phyloP scores from a whole-genome alignment of 768 basidiomycete genomes.

The Suillus brevipes region DNA sequence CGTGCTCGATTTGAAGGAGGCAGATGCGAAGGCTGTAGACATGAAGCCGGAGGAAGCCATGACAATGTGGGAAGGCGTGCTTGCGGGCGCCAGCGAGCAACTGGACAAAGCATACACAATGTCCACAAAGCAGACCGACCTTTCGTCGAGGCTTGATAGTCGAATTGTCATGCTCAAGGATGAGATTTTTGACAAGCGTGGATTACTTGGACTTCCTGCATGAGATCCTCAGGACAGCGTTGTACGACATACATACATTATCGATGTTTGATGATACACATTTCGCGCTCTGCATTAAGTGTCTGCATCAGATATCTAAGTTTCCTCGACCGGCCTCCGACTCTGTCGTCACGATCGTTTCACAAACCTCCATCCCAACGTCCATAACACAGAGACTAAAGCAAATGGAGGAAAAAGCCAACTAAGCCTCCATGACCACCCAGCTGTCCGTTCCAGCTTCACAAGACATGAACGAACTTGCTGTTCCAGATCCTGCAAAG shows the following conservation, averaged over 20 bases:
- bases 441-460: constrained; percentile 44
- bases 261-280: not conserved
- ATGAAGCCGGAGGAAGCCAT: constrained; percentile 33
- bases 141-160: constrained; percentile 69
- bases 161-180: constrained; percentile 67
- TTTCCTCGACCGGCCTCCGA: not conserved
- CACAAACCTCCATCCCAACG: constrained; percentile 34
- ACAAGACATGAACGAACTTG: constrained; percentile 40
- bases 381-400: constrained; percentile 46
- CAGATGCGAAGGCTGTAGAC: constrained; percentile 36
- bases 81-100: constrained; percentile 48
- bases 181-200: constrained; percentile 66
- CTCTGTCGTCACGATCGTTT: not conserved
- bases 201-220: constrained; percentile 36
- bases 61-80: constrained; percentile 46
- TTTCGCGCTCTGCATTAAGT: not conserved
- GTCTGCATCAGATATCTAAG: not conserved
- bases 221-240: not conserved
- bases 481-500: constrained; percentile 63
- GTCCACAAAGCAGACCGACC: constrained; percentile 54
- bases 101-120: constrained; percentile 52
- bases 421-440: constrained; percentile 61
- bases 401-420: constrained; percentile 62
- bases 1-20: constrained; percentile 67
- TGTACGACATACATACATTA: not conserved